A percentile compares a stretch with the other conserved stretches of the same genome.
Evolutionary conservation across 768 basidiomycete species (phyloP).

Genomic region (Lactarius trivialis): DNA sequence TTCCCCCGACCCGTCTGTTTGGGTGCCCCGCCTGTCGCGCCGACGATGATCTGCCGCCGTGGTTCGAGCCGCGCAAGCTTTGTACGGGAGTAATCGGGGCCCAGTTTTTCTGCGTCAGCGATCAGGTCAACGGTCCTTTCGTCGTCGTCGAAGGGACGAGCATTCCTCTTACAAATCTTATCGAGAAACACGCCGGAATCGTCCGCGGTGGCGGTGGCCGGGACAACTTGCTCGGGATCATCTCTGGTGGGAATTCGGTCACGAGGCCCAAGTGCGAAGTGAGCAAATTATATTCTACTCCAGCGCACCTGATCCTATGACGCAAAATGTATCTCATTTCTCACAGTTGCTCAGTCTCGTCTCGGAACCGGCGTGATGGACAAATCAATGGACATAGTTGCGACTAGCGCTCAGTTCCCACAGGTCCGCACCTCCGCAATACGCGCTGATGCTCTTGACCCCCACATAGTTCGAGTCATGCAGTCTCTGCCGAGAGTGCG

Average conservation of each 20-base stretch:
- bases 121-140: constrained; percentile 97
- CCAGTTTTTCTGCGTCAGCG: constrained; percentile 91
- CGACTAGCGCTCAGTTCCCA: constrained; percentile 89
- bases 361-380: constrained; percentile 99
- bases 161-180: constrained; percentile 84
- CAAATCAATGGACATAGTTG: constrained; percentile 91
- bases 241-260: constrained; percentile 92
- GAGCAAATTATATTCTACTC: not conserved
- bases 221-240: constrained; percentile 94
- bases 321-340: constrained; percentile 95
- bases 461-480: constrained; percentile 59
- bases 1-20: constrained; percentile 96
- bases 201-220: constrained; percentile 89
- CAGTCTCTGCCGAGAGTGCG: constrained; percentile 89
- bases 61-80: constrained; percentile 81
- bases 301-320: not conserved
- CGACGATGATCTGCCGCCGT: constrained; percentile 81
- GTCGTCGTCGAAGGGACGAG: constrained; percentile 99
- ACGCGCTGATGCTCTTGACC: not conserved
- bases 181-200: constrained; percentile 97
- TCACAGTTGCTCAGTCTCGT: constrained; percentile 90
- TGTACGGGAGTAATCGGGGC: constrained; percentile 86
- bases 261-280: constrained; percentile 77
- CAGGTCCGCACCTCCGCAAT: constrained; percentile 37
- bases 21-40: constrained; percentile 96